phyloP scores from a whole-genome alignment of 495 filamentous ascomycete species.

The Lophiotrema nucula region DNA sequence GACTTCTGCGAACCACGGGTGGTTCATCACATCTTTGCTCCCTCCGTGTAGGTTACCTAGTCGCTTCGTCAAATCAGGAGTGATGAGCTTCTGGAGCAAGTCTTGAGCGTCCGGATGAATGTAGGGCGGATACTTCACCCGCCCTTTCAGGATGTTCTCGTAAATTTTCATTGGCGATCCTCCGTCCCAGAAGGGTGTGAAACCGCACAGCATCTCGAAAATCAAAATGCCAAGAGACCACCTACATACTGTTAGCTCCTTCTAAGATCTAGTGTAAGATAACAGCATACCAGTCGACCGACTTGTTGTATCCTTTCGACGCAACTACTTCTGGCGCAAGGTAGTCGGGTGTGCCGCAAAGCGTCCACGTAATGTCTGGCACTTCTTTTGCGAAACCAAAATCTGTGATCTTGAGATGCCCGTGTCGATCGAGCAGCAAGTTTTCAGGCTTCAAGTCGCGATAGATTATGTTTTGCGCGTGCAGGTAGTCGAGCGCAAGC shows the following conservation, averaged over 20 bases:
- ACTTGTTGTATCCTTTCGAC: slow-evolving; percentile 98
- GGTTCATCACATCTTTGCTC: slow-evolving; percentile 89
- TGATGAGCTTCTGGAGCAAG: slow-evolving; percentile 88
- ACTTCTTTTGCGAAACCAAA: slow-evolving; percentile 99
- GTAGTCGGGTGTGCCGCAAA: slow-evolving; percentile 98
- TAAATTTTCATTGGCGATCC: slow-evolving; percentile 98
- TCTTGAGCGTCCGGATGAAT: slow-evolving; percentile 92
- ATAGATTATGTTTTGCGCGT: slow-evolving; percentile 93
- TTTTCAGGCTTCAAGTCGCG: slow-evolving; percentile 97
- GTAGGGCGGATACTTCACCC: slow-evolving; percentile 93
- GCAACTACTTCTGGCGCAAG: slow-evolving; percentile 95
- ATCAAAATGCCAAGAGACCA: slow-evolving; percentile 98
- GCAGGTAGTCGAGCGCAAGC: slow-evolving; percentile 92
- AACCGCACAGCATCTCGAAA: slow-evolving; percentile 99
- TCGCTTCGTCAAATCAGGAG: slow-evolving; percentile 89
- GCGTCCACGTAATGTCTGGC: slow-evolving; percentile 97
- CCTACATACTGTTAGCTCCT: slow-evolving; percentile 55
- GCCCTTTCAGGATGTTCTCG: slow-evolving; percentile 92
- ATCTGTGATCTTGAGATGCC: slow-evolving; percentile 97
- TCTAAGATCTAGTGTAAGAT: no score
- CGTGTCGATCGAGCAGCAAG: slow-evolving; percentile 88
- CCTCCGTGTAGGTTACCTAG: slow-evolving; percentile 91
- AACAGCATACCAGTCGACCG: slow-evolving; percentile 90
- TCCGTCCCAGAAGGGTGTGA: slow-evolving; percentile 97
- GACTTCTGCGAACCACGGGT: slow-evolving; percentile 95